Evolutionary conservation across 352 stramenopile species (phyloP), one percentile per base, ranked within the genome.

Genomic region (Phytophthora citrophthora): DNA sequence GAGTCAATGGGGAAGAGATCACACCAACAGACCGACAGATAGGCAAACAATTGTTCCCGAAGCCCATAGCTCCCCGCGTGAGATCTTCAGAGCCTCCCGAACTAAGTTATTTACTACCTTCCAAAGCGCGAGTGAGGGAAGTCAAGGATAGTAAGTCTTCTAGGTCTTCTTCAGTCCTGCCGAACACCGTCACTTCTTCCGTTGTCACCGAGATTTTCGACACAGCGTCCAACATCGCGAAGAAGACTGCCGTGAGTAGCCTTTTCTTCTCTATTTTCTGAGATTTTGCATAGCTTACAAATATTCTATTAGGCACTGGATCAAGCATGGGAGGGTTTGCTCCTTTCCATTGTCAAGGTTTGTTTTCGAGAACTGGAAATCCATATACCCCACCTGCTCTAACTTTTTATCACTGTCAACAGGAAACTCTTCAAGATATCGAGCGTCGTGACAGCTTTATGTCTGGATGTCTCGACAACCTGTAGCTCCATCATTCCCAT

Each of bases 361-460:
- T 23, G 70, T 56, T 16, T 16, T 5, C 26, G 6, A 1, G 4
- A 29, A 29, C 26, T 29, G 26, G 26, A 29, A 20, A 29, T 29
- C 26, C 26, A 29, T 20, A 20, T 20, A 20, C 20, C 20, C 20
- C 20, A 20, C 20, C 20, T 20, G 20, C 20, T 29, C 26, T 52
- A 52, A 50, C 27, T 0, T 20, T 18, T 3, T 10, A 27, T n/a
- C 39, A 3, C 27, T 38, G 5, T 39, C 2, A 32, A 34, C 53
- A 89, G 79, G 79, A 92, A 50, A 91, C 83, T 16, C 59, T 94
- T 31, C 67, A 89, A 59, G 82, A 92, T 47, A 87, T 91, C 4
- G 74, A 86, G 46, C 72, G 76, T 20, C 76, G 76, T 7, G 83
- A 92, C 61, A 89, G 68, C 55, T 83, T 79, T 56, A 81, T 91